Conservation (phyloP, 1,284 basidiomycete species). For the Ceratobasidium theobromae region DNA sequence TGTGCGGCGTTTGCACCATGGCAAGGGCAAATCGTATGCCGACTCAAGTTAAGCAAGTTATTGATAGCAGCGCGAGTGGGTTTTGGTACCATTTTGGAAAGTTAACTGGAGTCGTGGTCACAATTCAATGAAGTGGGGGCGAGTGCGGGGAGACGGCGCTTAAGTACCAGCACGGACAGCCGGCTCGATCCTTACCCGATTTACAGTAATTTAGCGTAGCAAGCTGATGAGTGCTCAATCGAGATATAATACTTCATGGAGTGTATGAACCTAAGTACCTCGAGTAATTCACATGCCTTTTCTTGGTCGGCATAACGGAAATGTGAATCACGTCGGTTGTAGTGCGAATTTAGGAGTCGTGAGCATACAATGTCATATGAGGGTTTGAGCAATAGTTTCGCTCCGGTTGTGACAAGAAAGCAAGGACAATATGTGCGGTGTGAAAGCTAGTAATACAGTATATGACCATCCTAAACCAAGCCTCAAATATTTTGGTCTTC, state of each 20-base stretch:
- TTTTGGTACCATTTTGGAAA: conserved; percentile 51
- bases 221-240: not conserved
- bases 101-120: conserved; percentile 3
- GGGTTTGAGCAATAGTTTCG: no score
- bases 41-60: conserved; percentile 69
- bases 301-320: no score
- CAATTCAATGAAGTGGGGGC: not conserved
- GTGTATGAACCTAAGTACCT: no score
- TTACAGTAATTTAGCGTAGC: not conserved
- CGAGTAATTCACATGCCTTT: no score
- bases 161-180: not conserved
- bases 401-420: not conserved
- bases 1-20: conserved; percentile 49
- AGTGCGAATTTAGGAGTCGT: no score
- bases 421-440: not conserved
- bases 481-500: conserved; percentile 3
- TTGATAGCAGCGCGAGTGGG: conserved; percentile 60
- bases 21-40: conserved; percentile 73
- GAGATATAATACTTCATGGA: no score
- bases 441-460: conserved; percentile 19
- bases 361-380: no score
- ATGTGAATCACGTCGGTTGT: no score
- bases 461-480: not conserved
- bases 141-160: not conserved
- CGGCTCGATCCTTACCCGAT: conserved; percentile 16